phyloP scores from a whole-genome alignment of 257 asterid species.

The Nicotiana tomentosiformis region DNA sequence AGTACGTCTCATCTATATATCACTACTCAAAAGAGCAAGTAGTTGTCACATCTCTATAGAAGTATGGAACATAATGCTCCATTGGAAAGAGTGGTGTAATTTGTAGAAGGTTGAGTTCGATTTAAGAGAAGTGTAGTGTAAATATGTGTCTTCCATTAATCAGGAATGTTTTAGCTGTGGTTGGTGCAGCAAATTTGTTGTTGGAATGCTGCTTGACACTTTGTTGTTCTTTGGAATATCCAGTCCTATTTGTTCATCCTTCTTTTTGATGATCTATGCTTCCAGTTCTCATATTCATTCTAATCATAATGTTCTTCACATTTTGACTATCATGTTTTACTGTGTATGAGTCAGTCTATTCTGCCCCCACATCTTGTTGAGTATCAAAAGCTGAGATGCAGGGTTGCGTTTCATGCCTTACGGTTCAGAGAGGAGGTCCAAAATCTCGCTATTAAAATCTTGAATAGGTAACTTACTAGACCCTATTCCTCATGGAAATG shows the following conservation, averaged over 20 bases:
- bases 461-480: slow-evolving; percentile 39
- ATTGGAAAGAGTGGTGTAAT: neutral
- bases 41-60: neutral
- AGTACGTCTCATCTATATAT: neutral
- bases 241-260: neutral
- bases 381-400: slow-evolving; percentile 85
- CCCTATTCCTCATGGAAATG: neutral
- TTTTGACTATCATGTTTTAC: slow-evolving; percentile 8
- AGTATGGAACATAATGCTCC: neutral
- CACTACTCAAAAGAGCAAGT: neutral
- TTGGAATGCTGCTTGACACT: neutral
- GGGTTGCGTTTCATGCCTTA: slow-evolving; percentile 90
- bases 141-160: neutral
- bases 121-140: neutral
- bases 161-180: neutral
- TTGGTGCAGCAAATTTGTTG: neutral
- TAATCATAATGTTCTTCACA: neutral
- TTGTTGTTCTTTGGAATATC: neutral
- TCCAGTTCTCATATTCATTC: neutral
- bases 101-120: neutral
- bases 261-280: neutral
- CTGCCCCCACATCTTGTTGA: slow-evolving; percentile 84
- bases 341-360: slow-evolving; percentile 41
- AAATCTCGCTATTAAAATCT: slow-evolving; percentile 79
- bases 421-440: slow-evolving; percentile 80